phyloP scores from a whole-genome alignment of 2,329 filamentous ascomycete genomes.

The Colletotrichum lentis region DNA sequence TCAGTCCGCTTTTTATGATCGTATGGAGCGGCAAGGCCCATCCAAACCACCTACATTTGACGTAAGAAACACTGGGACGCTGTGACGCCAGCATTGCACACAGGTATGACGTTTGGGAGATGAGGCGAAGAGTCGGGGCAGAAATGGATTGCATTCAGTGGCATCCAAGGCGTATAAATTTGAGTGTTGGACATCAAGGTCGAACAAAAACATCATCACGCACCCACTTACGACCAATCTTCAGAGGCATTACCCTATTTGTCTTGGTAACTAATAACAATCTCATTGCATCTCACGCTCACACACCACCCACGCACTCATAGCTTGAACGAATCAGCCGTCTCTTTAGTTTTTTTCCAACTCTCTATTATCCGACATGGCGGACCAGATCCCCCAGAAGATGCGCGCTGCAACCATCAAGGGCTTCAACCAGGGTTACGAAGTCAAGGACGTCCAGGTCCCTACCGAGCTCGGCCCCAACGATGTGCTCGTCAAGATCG shows the following conservation, averaged over 20 bases:
- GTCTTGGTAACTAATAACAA: no score
- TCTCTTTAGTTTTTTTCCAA: no score
- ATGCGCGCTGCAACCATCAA: constrained; percentile 48
- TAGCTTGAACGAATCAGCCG: background rate
- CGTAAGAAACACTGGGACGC: constrained; percentile 19
- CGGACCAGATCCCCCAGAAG: constrained; percentile 39
- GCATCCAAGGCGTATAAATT: background rate
- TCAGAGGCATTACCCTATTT: background rate
- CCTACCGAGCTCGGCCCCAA: constrained; percentile 35
- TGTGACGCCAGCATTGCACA: constrained; percentile 3
- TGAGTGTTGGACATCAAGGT: background rate
- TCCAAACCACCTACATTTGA: constrained; percentile 4
- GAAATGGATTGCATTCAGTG: background rate
- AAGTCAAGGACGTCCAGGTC: constrained; percentile 37
- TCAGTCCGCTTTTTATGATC: constrained; percentile 33
- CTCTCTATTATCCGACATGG: background rate
- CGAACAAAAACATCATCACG: no score
- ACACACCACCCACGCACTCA: background rate
- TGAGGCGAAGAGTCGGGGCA: background rate
- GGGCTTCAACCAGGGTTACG: constrained; percentile 29
- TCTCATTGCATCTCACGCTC: background rate
- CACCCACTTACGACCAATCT: background rate
- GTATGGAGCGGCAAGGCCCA: background rate
- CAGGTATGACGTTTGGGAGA: constrained; percentile 1
- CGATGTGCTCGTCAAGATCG: constrained; percentile 39